Conservation (phyloP, 257 asterid species). For the Solanum appendiculatum region DNA sequence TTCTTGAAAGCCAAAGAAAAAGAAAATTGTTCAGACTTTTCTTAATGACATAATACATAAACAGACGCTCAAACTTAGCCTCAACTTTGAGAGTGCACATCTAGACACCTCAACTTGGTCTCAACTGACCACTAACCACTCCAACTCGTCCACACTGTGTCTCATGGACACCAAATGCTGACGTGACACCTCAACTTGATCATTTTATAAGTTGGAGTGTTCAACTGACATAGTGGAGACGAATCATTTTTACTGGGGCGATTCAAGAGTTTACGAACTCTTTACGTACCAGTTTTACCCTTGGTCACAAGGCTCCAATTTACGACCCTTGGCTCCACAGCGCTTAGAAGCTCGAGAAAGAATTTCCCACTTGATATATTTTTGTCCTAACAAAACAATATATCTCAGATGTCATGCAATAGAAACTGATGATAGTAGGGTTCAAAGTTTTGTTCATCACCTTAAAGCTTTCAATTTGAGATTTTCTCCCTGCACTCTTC, state of each 20-base stretch:
- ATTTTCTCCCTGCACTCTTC: conserved; percentile 38
- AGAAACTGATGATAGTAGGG: background rate
- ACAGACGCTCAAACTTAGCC: background rate
- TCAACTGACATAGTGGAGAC: no score
- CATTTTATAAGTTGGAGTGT: background rate
- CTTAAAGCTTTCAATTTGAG: conserved; percentile 87
- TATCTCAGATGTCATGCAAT: background rate
- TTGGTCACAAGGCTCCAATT: conserved; percentile 87
- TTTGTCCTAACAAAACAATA: conserved; percentile 39
- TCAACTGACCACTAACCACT: background rate
- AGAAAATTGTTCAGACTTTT: background rate
- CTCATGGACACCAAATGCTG: background rate
- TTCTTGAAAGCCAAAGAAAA: background rate
- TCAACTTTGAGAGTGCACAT: background rate
- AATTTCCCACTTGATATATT: conserved; percentile 57
- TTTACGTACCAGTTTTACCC: conserved; percentile 65
- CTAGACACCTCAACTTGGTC: background rate
- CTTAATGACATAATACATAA: background rate
- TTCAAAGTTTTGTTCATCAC: conserved; percentile 16
- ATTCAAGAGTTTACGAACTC: background rate
- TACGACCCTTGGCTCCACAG: conserved; percentile 85
- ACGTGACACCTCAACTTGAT: background rate
- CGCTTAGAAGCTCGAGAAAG: conserved; percentile 72
- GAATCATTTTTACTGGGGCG: background rate
- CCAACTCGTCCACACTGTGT: background rate